Evolutionary conservation across 768 basidiomycete genomes (phyloP).

Genomic region (Tricholoma flavovirens): DNA sequence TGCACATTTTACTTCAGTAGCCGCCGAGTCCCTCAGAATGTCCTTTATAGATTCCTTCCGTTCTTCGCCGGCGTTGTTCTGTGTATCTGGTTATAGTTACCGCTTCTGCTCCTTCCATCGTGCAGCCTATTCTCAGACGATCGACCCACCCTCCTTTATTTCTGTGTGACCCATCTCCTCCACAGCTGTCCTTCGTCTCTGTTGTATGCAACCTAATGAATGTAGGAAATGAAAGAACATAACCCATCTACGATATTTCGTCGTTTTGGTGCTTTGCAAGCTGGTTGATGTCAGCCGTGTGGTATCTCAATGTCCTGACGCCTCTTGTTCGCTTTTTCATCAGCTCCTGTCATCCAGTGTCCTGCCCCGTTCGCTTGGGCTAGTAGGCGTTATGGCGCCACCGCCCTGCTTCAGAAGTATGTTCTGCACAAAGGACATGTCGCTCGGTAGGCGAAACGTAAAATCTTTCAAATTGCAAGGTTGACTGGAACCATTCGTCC

Average conservation of each 20-base stretch:
- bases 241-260: not conserved
- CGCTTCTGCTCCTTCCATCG: conserved; percentile 13
- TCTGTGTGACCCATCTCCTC: conserved; percentile 8
- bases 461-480: no score
- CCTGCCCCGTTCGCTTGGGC: no score
- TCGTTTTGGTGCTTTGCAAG: not conserved
- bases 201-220: conserved; percentile 19
- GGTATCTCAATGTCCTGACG: not conserved
- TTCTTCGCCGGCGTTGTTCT: conserved; percentile 6
- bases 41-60: conserved; percentile 6
- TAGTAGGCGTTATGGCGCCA: no score
- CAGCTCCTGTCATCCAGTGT: no score
- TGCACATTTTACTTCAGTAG: not conserved
- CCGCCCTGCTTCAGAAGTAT: no score
- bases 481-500: no score
- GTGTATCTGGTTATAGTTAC: conserved; percentile 18
- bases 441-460: no score
- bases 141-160: conserved; percentile 8
- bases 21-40: not conserved
- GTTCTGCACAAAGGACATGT: not conserved
- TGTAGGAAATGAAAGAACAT: conserved; percentile 18
- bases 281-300: not conserved
- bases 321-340: not conserved
- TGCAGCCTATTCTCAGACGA: conserved; percentile 18
- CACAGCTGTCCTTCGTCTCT: conserved; percentile 13